Evolutionary conservation across 345 rosid species (phyloP).

Genomic region (Linum usitatissimum): DNA sequence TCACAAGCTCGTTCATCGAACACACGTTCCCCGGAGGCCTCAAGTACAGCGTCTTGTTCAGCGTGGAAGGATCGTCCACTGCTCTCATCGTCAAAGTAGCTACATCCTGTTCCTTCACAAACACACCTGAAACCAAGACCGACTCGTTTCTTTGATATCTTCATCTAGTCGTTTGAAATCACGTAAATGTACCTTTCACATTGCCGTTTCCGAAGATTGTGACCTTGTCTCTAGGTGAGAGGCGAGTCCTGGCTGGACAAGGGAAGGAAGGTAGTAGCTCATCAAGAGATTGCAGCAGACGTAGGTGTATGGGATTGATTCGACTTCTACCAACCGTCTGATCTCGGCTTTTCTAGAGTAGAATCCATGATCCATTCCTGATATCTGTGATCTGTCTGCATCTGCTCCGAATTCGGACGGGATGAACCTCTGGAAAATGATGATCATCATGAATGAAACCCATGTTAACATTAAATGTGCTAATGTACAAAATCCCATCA

Average conservation of each 20-base stretch:
- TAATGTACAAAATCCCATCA: neutral
- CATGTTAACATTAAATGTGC: neutral
- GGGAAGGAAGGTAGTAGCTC: slow-evolving; percentile 59
- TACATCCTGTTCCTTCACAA: slow-evolving; percentile 50
- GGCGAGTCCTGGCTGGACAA: slow-evolving; percentile 54
- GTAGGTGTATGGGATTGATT: slow-evolving; percentile 55
- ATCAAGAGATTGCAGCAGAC: slow-evolving; percentile 55
- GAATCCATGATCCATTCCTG: slow-evolving; percentile 46
- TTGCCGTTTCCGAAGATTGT: slow-evolving; percentile 63
- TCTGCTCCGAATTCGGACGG: slow-evolving; percentile 82
- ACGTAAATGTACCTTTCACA: slow-evolving; percentile 37
- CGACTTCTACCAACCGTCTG: slow-evolving; percentile 50
- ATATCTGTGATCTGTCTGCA: slow-evolving; percentile 52
- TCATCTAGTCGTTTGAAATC: neutral
- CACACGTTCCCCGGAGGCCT: slow-evolving; percentile 56
- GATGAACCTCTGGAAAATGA: slow-evolving; percentile 53
- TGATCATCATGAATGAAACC: neutral
- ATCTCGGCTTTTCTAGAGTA: slow-evolving; percentile 54
- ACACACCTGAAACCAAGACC: slow-evolving; percentile 36
- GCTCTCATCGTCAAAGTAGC: slow-evolving; percentile 51
- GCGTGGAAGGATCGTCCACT: slow-evolving; percentile 54
- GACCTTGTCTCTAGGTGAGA: slow-evolving; percentile 52
- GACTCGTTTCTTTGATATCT: too few species aligned
- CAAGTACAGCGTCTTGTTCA: slow-evolving; percentile 52
- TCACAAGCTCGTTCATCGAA: slow-evolving; percentile 59